Evolutionary conservation across 2,329 filamentous ascomycete genomes (phyloP).

Genomic region (Microcyclosporella mali): DNA sequence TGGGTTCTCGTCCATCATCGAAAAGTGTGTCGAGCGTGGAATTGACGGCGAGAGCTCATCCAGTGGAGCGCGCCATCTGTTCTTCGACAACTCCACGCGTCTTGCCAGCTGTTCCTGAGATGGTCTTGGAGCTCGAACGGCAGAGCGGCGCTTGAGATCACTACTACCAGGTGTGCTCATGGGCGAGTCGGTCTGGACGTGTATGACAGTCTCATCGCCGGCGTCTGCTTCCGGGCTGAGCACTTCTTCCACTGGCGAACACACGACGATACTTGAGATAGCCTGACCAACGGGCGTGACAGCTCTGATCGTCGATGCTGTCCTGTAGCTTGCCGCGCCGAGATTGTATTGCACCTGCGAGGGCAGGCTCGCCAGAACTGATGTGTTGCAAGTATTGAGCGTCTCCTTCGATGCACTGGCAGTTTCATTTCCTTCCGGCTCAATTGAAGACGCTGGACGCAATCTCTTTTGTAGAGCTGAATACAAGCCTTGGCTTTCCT

Average conservation of each 20-base stretch:
- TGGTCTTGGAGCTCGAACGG: conserved; percentile 26
- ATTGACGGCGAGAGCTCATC: conserved; percentile 31
- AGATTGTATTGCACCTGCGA: conserved; percentile 14
- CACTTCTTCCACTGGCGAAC: conserved; percentile 25
- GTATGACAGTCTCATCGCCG: conserved; percentile 9
- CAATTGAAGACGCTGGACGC: conserved; percentile 32
- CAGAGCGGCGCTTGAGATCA: conserved; percentile 18
- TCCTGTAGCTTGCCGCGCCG: conserved; percentile 5
- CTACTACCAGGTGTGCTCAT: conserved; percentile 11
- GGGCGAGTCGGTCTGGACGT: conserved; percentile 3
- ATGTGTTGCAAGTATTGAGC: neutral
- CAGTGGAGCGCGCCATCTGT: conserved; percentile 39
- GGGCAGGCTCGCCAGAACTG: conserved; percentile 14
- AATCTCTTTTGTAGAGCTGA: conserved; percentile 51
- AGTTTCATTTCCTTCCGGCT: conserved; percentile 2
- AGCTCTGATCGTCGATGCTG: conserved; percentile 21
- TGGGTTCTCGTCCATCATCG: conserved; percentile 24
- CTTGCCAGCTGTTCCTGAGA: conserved; percentile 36
- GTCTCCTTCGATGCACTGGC: neutral
- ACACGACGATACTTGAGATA: conserved; percentile 13
- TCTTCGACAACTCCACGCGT: conserved; percentile 34
- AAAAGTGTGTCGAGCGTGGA: conserved; percentile 24
- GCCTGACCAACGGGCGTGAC: conserved; percentile 21
- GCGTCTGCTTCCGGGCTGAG: conserved; percentile 13
- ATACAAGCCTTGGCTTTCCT: conserved; percentile 57